Percentiles rank a stretch among this genome's conserved stretches.
phyloP scores from a whole-genome alignment of 1,284 basidiomycete genomes.

The Sutorius eximius region DNA sequence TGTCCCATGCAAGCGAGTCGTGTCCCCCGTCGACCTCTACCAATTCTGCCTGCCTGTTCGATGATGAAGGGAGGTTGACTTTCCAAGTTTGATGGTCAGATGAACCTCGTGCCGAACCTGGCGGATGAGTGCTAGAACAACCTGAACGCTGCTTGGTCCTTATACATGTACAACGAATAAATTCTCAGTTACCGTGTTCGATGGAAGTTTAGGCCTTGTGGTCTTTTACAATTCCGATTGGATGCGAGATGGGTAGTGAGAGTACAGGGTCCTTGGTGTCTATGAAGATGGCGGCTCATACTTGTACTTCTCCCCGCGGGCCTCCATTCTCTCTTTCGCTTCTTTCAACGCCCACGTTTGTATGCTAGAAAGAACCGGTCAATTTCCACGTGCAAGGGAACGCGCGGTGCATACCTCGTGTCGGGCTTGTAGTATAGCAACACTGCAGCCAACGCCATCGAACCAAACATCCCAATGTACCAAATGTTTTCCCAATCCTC shows the following conservation, averaged over 20 bases:
- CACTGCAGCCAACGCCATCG: conserved; percentile 76
- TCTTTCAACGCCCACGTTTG: conserved; percentile 89
- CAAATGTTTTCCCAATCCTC: conserved; percentile 89
- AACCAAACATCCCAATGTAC: conserved; percentile 90
- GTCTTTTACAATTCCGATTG: conserved; percentile 8
- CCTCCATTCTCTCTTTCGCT: conserved; percentile 86
- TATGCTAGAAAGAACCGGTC: conserved; percentile 51
- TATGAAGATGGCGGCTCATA: conserved; percentile 59
- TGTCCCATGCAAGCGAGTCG: too few species aligned
- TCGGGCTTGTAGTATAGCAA: conserved; percentile 94
- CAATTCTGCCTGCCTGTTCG: too few species aligned
- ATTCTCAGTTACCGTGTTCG: not conserved
- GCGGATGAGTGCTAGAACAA: not conserved
- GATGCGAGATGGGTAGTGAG: conserved; percentile 4
- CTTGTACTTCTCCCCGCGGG: conserved; percentile 80
- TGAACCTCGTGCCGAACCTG: too few species aligned
- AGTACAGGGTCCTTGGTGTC: conserved; percentile 6
- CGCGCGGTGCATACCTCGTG: conserved; percentile 69
- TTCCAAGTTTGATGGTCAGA: too few species aligned
- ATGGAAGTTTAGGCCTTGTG: not conserved
- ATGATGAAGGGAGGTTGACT: too few species aligned
- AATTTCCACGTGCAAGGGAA: not conserved
- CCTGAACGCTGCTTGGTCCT: not conserved
- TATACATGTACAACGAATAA: not conserved
- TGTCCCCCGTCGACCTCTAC: too few species aligned